Base-by-base conservation (phyloP, 768 basidiomycete species). In the Pleurotus cornucopiae region DNA sequence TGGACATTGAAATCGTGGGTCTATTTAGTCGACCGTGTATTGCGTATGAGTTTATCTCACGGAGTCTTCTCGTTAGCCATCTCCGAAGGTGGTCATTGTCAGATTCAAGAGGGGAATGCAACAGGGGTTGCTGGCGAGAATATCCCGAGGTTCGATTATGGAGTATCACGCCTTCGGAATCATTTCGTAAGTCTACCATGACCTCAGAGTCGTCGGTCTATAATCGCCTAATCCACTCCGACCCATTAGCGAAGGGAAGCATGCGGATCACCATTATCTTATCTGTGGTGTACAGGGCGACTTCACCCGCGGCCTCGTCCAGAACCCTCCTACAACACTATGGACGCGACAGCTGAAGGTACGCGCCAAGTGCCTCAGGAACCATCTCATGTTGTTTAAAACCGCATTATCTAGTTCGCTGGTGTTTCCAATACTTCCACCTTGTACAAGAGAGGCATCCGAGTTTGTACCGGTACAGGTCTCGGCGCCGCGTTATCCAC, bases 121-220 rank as follows among this genome's bases (percentile, higher is more conserved):
- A 66, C 90, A 91, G 65, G 89, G 90, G 46, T 72, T 92, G 53
- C 74, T 91, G 47, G 83, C 88, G 64, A 85, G 90, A 63, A 83
- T 92, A 67, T 86, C 86, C 69, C 86, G 89, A 67, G 80, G 81
- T 62, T 77, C 84, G 43, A 74, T 90, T 58, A 79, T 86, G 81
- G 90, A 92, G 69, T 92, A 90, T 68, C 90, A 91, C 66, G 89
- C 89, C 12, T 92, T 92, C 63, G 90, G 90, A 57, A 85, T 87
- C 65, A 83, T 92, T 63, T 89, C 88, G 88, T 89, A 68, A 20
- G 84, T 62, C 34, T 48, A 61, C 49, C n/a, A 55, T 57, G 25
- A 54, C 58, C 30, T 34, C 9, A 34, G 30, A 34, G 30, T 49
- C 46, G 43, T 13, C 57, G 48, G 41, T 55, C 25, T 58, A 39